Evolutionary conservation across 495 filamentous ascomycete genomes (phyloP), one percentile per base, ranked within the genome.

Genomic region (Astrocystis sublimbata): DNA sequence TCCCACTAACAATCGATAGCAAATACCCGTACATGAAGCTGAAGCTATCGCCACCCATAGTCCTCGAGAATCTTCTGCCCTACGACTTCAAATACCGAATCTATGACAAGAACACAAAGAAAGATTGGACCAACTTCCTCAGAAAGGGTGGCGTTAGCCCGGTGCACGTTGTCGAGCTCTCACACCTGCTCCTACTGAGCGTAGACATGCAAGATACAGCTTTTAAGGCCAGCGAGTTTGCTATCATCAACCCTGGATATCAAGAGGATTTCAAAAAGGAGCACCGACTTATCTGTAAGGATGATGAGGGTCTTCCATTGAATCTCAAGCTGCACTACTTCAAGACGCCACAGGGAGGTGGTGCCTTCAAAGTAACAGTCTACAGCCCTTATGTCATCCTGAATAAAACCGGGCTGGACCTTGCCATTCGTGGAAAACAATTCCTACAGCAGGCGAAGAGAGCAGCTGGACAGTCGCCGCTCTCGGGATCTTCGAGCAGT

Each of bases 31-130:
- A 96, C 72, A 98, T 98, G 96, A 85, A 87, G 57, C 79, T 98
- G 47, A 88, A 90, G 58, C 85, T 98, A 24, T 92, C 90, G 24
- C 93, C 94, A 15, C 94, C 94, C 0, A 85, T 98, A 46, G 93
- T 96, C 65, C 81, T 98, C 12, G 92, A 98, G 71, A 98, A 98
- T 69, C 79, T 98, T 26, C 81, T 98, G 26, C 94, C 94, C 0
- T 97, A 89, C 68, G 96, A 98, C 76, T 98, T 98, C 88, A 98
- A 98, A 73, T 98, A 98, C 72, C 85, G 92, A 56, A 97, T 98
- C 23, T 97, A 97, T 69, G 94, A 98, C 77, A 96, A 92, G 79
- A 94, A 96, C 73, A 97, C 92, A 0, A 92, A 90, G 78, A 94
- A 96, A 71, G 93, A 98, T 73, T 98, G 96, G 94, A 93, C 92